Conservation (phyloP, 2,329 filamentous ascomycete species). For the Raffaelea ambrosiae region DNA sequence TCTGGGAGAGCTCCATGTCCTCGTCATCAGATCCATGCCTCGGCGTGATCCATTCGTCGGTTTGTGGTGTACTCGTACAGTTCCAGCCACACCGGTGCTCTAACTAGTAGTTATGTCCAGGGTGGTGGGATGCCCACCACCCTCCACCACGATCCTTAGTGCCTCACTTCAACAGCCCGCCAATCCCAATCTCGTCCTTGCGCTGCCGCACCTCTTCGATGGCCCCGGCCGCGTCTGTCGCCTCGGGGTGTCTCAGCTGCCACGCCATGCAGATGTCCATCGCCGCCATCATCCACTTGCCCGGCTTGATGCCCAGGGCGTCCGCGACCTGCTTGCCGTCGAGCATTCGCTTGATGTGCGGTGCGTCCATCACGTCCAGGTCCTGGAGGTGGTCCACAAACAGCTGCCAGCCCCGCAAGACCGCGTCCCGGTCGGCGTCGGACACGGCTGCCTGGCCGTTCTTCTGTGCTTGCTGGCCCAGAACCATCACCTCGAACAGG, state of each 20-base stretch:
- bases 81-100: too few species aligned
- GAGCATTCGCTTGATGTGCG: slow-evolving; percentile 53
- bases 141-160: too few species aligned
- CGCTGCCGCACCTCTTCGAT: slow-evolving; percentile 49
- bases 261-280: slow-evolving; percentile 75
- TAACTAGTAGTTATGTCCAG: too few species aligned
- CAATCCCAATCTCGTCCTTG: slow-evolving; percentile 43
- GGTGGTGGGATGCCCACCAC: too few species aligned
- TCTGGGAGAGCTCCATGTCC: too few species aligned
- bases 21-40: too few species aligned
- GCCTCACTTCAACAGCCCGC: slow-evolving; percentile 1
- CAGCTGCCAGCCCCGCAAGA: slow-evolving; percentile 41
- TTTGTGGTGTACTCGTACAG: too few species aligned
- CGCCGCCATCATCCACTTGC: slow-evolving; percentile 76
- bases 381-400: slow-evolving; percentile 48
- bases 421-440: slow-evolving; percentile 30
- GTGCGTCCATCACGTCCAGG: slow-evolving; percentile 48
- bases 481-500: slow-evolving; percentile 48
- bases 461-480: background rate
- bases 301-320: slow-evolving; percentile 60
- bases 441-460: background rate
- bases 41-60: too few species aligned
- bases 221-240: slow-evolving; percentile 48
- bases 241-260: slow-evolving; percentile 74
- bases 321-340: slow-evolving; percentile 68